Conservation (phyloP, 768 basidiomycete species). For the Suillus lakei region DNA sequence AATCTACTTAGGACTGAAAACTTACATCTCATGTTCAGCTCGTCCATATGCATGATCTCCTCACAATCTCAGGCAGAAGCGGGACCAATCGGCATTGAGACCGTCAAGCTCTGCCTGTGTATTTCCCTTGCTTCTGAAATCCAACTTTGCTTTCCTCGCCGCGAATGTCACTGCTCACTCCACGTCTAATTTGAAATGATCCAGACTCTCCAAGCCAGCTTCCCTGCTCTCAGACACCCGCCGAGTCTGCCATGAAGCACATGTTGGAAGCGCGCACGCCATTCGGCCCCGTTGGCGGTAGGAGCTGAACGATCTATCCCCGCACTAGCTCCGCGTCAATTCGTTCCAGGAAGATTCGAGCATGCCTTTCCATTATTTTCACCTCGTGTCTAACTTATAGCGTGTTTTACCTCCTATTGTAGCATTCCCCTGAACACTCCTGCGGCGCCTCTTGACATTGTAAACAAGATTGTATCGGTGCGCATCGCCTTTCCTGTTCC, state of each 20-base stretch:
- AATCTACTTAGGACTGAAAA: neutral
- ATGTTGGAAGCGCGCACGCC: slow-evolving; percentile 47
- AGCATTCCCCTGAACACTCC: neutral
- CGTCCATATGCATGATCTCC: neutral
- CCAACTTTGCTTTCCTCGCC: neutral
- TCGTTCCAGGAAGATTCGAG: neutral
- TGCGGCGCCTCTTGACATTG: neutral
- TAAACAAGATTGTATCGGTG: neutral
- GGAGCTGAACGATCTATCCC: neutral
- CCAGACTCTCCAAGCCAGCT: slow-evolving; percentile 39
- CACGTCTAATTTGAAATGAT: slow-evolving; percentile 33
- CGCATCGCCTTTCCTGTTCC: neutral
- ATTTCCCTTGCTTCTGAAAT: neutral
- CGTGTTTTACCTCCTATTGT: neutral
- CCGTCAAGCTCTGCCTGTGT: neutral
- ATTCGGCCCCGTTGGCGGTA: slow-evolving; percentile 46
- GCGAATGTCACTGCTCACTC: too few species aligned
- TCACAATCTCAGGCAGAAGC: neutral
- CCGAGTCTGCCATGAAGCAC: slow-evolving; percentile 54
- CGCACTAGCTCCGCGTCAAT: neutral
- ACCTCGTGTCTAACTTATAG: neutral
- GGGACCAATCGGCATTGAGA: neutral
- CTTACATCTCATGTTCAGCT: neutral
- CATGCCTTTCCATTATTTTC: neutral
- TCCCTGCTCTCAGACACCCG: slow-evolving; percentile 48